Base-by-base conservation (phyloP, 768 basidiomycete genomes). In the Boletus speciosus region DNA sequence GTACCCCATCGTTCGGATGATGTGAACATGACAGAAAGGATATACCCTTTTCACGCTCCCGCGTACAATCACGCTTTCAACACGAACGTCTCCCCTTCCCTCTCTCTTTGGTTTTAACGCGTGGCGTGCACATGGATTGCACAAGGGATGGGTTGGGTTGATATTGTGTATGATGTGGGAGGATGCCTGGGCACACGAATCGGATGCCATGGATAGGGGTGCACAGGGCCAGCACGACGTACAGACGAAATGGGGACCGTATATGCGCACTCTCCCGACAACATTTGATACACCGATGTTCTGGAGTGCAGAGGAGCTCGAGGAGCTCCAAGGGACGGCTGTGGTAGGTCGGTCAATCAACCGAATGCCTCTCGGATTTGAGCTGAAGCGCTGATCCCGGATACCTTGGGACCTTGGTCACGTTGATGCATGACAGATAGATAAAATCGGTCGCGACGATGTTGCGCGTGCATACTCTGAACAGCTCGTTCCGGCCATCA, bases 121-220 rank as follows among this genome's bases (percentile, higher is more conserved):
- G 31, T 98, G 94, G 94, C 81, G 74, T 58, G 69, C 67, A 23
- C 68, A 74, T 52, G 71, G 73, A 19, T 69, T 98, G 54, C 76
- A 86, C 47, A 71, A 80, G 52, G 86, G 93, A 8, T 99, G 97
- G 97, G 75, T 80, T 1, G 88, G 88, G 4, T 73, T 98, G 42
- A 98, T 99, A 54, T 75, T 98, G 37, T 90, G 86, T 58, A 88
- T 99, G 85, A 92, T 98, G 89, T 97, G 91, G 90, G 97, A 99
- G 70, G 81, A 81, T 50, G 80, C 84, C 4, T 78, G 78, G 58
- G 84, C 84, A 1, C 52, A 73, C 4, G 90, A 45, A 82, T 73
- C 50, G 91, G 93, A 93, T 40, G 9, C 11, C 12, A 19, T 34
- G 36, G 45, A 48, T 25, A 12, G 16, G 15, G 63, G 67, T 6